phyloP scores from a whole-genome alignment of 2,329 filamentous ascomycete genomes.

The Aspergillus fischeri region DNA sequence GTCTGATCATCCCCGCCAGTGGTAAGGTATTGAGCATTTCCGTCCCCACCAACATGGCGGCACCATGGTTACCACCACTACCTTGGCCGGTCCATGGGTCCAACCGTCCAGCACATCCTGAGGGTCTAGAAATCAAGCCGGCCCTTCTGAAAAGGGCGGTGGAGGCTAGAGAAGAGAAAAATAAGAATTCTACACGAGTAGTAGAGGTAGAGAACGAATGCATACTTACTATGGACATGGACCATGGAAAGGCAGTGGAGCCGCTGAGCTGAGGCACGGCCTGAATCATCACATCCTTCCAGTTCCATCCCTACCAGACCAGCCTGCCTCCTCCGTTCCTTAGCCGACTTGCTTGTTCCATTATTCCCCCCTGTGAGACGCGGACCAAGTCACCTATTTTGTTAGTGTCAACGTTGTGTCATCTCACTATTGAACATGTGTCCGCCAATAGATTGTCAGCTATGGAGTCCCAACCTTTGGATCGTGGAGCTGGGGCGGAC shows the following conservation, averaged over 20 bases:
- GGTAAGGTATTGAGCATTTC: conserved; percentile 9
- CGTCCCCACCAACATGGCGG: background rate
- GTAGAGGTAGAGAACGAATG: background rate
- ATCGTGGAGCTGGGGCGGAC: conserved; percentile 36
- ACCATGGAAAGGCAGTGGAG: conserved; percentile 7
- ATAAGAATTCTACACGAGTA: background rate
- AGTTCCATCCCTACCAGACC: conserved; percentile 3
- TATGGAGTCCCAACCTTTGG: conserved; percentile 9
- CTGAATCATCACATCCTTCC: conserved; percentile 14
- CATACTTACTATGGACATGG: too few relatives aligned
- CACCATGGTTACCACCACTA: background rate
- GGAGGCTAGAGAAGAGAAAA: background rate
- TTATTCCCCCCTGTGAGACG: conserved; percentile 3
- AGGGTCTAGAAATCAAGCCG: conserved; percentile 5
- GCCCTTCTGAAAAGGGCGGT: background rate
- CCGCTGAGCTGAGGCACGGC: conserved; percentile 12
- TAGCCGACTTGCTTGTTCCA: conserved; percentile 11
- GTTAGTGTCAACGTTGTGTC: conserved; percentile 39
- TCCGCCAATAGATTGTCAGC: background rate
- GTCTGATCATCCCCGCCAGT: conserved; percentile 16
- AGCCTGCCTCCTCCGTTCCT: conserved; percentile 13
- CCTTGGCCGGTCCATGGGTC: background rate
- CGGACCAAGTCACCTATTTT: conserved; percentile 22
- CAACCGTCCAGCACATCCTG: background rate
- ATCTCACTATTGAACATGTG: conserved; percentile 32